These are phyloP conservation scores for Pyrus bretschneideri DNA, from an alignment of 306 rosid genomes.

Conservation along the genomic window DNA sequence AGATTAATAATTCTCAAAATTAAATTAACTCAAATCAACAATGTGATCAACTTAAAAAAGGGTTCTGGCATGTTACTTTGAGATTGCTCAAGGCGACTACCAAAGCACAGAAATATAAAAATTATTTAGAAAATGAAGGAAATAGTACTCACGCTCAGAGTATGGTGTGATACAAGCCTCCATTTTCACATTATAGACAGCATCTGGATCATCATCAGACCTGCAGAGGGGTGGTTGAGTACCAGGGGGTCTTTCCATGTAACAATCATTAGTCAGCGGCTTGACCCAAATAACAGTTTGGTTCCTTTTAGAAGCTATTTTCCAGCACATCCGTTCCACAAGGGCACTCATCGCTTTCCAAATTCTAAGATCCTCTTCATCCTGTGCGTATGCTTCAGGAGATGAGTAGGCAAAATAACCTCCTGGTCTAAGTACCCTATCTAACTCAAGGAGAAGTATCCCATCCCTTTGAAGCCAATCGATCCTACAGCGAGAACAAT, in stretches of 20 bases:
- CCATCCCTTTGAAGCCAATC: conserved; percentile 99
- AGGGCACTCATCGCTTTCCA: conserved; percentile 94
- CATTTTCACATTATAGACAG: conserved; percentile 81
- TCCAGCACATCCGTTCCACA: conserved; percentile 96
- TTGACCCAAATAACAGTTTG: conserved; percentile 98
- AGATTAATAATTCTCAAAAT: background rate
- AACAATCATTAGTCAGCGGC: conserved; percentile 84
- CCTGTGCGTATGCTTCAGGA: conserved; percentile 99
- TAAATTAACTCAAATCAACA: background rate
- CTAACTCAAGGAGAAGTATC: conserved; percentile 87
- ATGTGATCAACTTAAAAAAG: background rate
- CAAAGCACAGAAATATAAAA: background rate
- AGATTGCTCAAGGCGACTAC: background rate
- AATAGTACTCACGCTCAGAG: conserved; percentile 68
- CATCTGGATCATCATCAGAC: conserved; percentile 82
- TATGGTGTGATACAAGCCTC: conserved; percentile 90
- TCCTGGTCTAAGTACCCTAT: conserved; percentile 92
- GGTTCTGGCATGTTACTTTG: background rate
- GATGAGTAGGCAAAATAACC: conserved; percentile 98
- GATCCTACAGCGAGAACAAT: conserved; percentile 97
- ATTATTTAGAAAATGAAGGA: background rate
- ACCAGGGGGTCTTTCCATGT: conserved; percentile 66
- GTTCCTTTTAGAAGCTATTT: conserved; percentile 68
- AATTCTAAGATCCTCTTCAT: conserved; percentile 90
- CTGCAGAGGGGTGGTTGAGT: conserved; percentile 92